These are phyloP conservation scores for Malbranchea cinnamomea DNA, from an alignment of 2,329 filamentous ascomycete genomes.

Conservation along the genomic window DNA sequence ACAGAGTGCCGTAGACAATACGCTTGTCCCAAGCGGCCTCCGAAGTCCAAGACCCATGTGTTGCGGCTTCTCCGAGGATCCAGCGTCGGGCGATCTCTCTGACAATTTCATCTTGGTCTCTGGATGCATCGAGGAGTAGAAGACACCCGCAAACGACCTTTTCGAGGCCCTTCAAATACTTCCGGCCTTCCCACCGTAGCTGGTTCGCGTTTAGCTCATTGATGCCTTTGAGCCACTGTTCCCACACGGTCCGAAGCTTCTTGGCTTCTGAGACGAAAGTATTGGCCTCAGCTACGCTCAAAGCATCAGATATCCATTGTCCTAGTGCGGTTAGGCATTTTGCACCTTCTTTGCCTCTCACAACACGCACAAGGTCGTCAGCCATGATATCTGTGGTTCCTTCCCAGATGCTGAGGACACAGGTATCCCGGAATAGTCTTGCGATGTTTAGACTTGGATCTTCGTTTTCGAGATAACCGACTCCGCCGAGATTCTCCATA, in stretches of 20 bases:
- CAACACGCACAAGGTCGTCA: constrained; percentile 31
- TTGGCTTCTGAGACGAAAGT: constrained; percentile 30
- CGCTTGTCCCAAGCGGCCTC: constrained; percentile 10
- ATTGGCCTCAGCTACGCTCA: constrained; percentile 31
- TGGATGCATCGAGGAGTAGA: constrained; percentile 19
- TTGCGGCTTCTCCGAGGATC: constrained; percentile 4
- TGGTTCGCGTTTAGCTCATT: constrained; percentile 13
- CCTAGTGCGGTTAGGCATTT: constrained; percentile 14
- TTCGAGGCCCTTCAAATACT: constrained; percentile 17
- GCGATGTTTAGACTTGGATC: constrained; percentile 51
- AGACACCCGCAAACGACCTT: constrained; percentile 19
- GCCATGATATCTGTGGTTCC: constrained; percentile 56
- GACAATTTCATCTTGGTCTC: constrained; percentile 18
- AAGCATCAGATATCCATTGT: constrained; percentile 31
- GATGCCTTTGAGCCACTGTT: constrained; percentile 7
- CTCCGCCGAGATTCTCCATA: constrained; percentile 20
- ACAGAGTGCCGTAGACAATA: constrained; percentile 13
- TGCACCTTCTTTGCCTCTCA: constrained; percentile 17
- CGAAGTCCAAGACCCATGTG: constrained; percentile 7
- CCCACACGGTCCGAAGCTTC: constrained; percentile 12
- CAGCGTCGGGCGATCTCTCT: constrained; percentile 14
- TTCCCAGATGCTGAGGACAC: constrained; percentile 53
- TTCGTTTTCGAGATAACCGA: constrained; percentile 20
- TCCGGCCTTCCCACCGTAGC: constrained; percentile 17
- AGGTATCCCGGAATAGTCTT: constrained; percentile 48